Conservation (phyloP, 352 stramenopile genomes). For the Pythium folliculosum region DNA sequence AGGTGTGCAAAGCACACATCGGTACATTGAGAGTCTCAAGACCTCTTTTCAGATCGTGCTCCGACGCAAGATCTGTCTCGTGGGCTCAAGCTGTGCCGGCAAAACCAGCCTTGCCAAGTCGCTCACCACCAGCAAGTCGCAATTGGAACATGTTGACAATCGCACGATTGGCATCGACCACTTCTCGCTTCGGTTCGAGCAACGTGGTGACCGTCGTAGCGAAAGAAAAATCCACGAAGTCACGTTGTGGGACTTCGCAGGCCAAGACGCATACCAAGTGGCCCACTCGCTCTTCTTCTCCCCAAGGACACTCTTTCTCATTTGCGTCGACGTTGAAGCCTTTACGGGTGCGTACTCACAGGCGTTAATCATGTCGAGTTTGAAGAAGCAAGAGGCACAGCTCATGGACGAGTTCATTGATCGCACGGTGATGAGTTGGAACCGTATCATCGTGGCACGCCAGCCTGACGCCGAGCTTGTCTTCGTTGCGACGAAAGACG, state of each 20-base stretch:
- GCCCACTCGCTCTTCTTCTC: constrained; percentile 23
- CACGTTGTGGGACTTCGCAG: constrained; percentile 23
- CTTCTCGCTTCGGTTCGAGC: too few species aligned
- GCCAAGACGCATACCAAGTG: constrained; percentile 22
- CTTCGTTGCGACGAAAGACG: constrained; percentile 20
- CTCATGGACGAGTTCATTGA: constrained; percentile 24
- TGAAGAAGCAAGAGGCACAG: too few species aligned
- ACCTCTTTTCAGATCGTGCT: too few species aligned
- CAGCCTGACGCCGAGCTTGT: constrained; percentile 14
- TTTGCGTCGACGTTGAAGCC: constrained; percentile 23
- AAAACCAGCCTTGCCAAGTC: constrained; percentile 42
- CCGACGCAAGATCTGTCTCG: constrained; percentile 37
- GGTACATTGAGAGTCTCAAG: too few species aligned
- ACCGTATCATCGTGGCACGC: constrained; percentile 11
- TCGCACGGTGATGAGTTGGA: constrained; percentile 8
- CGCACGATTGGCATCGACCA: constrained; percentile 38
- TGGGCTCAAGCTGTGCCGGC: constrained; percentile 32
- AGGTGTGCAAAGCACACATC: too few species aligned
- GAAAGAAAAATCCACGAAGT: too few species aligned
- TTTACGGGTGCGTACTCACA: too few species aligned
- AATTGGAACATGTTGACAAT: constrained; percentile 18
- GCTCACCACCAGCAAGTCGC: constrained; percentile 17
- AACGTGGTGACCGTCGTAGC: too few species aligned
- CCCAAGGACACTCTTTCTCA: constrained; percentile 15
- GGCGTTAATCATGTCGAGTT: too few species aligned